Percentiles rank a stretch among this genome's conserved stretches.
Conservation (phyloP, 2,329 filamentous ascomycete species). For the Exophiala aquamarina region DNA sequence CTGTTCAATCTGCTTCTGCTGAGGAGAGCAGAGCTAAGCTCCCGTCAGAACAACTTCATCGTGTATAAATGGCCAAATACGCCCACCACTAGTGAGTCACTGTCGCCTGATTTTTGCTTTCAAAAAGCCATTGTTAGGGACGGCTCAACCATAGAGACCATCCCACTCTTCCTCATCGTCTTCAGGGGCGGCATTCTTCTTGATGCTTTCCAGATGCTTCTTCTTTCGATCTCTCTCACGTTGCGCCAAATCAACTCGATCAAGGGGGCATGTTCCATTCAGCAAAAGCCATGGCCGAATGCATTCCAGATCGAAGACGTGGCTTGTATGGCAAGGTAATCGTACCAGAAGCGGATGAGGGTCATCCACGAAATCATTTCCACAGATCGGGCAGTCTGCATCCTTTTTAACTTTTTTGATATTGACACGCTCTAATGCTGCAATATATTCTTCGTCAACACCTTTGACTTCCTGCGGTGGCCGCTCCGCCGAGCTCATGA, state of each 20-base stretch:
- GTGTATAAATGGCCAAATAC: not conserved
- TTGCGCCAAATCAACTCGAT: constrained; percentile 60
- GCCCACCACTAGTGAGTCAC: not conserved
- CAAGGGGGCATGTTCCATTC: constrained; percentile 63
- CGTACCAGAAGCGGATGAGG: constrained; percentile 63
- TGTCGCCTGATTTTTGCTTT: not conserved
- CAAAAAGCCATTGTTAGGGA: not conserved
- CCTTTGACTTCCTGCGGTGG: constrained; percentile 62
- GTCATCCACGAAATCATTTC: constrained; percentile 56
- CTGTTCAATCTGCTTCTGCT: no score
- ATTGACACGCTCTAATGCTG: constrained; percentile 28
- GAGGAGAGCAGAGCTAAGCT: no score
- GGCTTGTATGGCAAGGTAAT: constrained; percentile 61
- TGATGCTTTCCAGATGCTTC: constrained; percentile 39
- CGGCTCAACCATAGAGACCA: constrained; percentile 44
- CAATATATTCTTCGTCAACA: constrained; percentile 53
- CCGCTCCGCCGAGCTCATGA: constrained; percentile 57
- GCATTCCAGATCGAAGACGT: constrained; percentile 66
- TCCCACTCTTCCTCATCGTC: constrained; percentile 50
- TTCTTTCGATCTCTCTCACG: constrained; percentile 50
- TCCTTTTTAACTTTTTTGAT: constrained; percentile 30
- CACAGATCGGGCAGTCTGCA: constrained; percentile 53
- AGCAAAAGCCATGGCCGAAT: constrained; percentile 65
- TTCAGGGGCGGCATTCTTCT: constrained; percentile 31
- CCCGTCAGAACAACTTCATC: no score